Evolutionary conservation across 2,329 filamentous ascomycete species (phyloP), one percentile per base, ranked within the genome.

Genomic region (Pestalotiopsis sp.): DNA sequence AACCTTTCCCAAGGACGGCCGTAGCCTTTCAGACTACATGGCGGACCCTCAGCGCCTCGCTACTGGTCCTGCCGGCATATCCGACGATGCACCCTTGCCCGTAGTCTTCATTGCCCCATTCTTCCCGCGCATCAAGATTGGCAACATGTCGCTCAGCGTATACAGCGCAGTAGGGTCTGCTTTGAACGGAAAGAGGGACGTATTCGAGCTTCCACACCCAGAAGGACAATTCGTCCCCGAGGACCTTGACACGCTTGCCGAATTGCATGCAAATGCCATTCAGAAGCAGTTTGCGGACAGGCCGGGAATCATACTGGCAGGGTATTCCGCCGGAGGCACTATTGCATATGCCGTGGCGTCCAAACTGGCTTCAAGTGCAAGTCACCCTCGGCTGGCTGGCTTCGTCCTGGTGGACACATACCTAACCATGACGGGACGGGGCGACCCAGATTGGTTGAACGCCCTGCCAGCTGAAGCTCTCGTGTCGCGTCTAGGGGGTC

Each of bases 41-140:
- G 27, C 65, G 56, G 65, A 66, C 38, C 65, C 65, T 36, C 65
- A 66, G 25, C 27, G 65, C 65, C 65, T 66, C 20, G 65, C 65
- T 11, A 60, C 38, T 39, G 62, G 62, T 56, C 62, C 62, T n/a
- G 38, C 38, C 49, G 41, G n/a, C 38, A 27, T 25, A 7, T 6
- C n/a, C 14, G 38, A 20, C 20, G 62, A 49, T 25, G 41, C 38
- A 39, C 62, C 62, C 4, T 27, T 65, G 23, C 62, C 62, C 38
- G 20, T 65, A 36, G 41, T 65, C n/a, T 65, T 65, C 38, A 65
- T 65, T 65, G 62, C 62, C 20, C 62, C 62, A 23, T 65, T 65
- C 41, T 65, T 65, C 41, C 62, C 62, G n/a, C 62, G 62, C 62
- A 65, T 65, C 62, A 65, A 65, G 62, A 65, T 65, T 39, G 62